Percentiles rank a stretch among this genome's conserved stretches.
Conservation (phyloP, 306 rosid genomes). For the Purshia tridentata region DNA sequence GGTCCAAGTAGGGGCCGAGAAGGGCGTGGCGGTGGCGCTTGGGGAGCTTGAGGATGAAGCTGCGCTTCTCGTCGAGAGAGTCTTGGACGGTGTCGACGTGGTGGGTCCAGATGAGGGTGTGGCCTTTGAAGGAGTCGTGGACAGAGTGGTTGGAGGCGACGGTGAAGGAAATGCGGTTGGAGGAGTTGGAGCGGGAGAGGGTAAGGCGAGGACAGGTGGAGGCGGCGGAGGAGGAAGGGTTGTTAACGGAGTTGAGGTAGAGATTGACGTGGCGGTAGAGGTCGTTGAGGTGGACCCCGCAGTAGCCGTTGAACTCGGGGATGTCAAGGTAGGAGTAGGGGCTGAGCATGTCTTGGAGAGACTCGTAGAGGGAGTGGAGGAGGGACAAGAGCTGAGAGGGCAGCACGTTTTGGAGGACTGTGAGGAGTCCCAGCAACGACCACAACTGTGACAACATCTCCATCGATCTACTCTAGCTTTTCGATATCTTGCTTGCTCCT, state of each 20-base stretch:
- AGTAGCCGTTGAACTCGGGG: slow-evolving; percentile 88
- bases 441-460: slow-evolving; percentile 86
- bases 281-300: slow-evolving; percentile 78
- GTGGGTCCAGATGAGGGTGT: slow-evolving; percentile 68
- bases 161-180: slow-evolving; percentile 65
- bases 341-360: slow-evolving; percentile 66
- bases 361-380: slow-evolving; percentile 69
- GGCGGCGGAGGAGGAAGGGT: slow-evolving; percentile 48
- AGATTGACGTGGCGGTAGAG: slow-evolving; percentile 82
- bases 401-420: slow-evolving; percentile 76
- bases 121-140: slow-evolving; percentile 54
- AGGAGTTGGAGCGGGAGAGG: slow-evolving; percentile 78
- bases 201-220: slow-evolving; percentile 40
- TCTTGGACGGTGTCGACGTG: slow-evolving; percentile 80
- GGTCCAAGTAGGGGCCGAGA: slow-evolving; percentile 57
- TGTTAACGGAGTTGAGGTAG: slow-evolving; percentile 63
- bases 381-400: slow-evolving; percentile 79
- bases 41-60: slow-evolving; percentile 74
- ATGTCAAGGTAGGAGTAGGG: slow-evolving; percentile 76
- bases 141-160: slow-evolving; percentile 84
- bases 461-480: slow-evolving; percentile 30
- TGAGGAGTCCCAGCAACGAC: slow-evolving; percentile 77
- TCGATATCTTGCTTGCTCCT: no score
- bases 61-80: slow-evolving; percentile 74
- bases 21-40: slow-evolving; percentile 69